phyloP scores from a whole-genome alignment of 2,329 filamentous ascomycete genomes.

The Graphium sp. region DNA sequence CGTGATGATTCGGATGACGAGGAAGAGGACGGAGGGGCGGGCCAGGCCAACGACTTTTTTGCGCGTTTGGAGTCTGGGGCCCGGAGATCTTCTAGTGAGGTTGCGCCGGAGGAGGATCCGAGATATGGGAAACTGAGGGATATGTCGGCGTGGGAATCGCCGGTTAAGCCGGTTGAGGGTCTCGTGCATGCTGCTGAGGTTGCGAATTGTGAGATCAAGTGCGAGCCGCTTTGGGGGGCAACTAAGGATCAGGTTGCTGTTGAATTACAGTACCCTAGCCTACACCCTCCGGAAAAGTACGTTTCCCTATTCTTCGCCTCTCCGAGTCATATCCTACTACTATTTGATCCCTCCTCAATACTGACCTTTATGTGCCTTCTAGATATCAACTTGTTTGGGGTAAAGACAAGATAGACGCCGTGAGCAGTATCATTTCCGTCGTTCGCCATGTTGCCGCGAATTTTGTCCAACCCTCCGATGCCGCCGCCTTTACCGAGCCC shows the following conservation, averaged over 20 bases:
- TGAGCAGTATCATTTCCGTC: conserved; percentile 55
- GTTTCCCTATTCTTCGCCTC: conserved; percentile 5
- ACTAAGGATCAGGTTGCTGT: conserved; percentile 39
- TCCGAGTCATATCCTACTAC: conserved; percentile 8
- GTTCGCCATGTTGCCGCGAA: conserved; percentile 54
- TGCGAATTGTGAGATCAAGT: conserved; percentile 30
- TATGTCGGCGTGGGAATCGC: conserved; percentile 25
- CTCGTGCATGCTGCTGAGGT: conserved; percentile 42
- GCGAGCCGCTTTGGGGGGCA: conserved; percentile 30
- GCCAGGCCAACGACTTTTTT: too few species aligned
- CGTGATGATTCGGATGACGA: conserved; percentile 33
- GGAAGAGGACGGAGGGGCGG: conserved; percentile 23
- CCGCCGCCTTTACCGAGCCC: conserved; percentile 52
- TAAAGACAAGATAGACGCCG: conserved; percentile 62
- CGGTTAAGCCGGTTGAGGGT: conserved; percentile 15
- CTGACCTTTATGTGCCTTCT: conserved; percentile 1
- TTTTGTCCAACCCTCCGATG: conserved; percentile 59
- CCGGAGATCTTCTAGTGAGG: too few species aligned
- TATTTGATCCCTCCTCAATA: not conserved
- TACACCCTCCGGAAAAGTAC: conserved; percentile 50
- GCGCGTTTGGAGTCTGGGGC: too few species aligned
- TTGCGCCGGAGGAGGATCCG: conserved; percentile 24
- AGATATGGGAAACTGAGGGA: conserved; percentile 29
- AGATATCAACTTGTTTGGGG: conserved; percentile 63
- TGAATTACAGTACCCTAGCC: conserved; percentile 71